Evolutionary conservation across 345 rosid genomes (phyloP).

Genomic region (Mercurialis annua): DNA sequence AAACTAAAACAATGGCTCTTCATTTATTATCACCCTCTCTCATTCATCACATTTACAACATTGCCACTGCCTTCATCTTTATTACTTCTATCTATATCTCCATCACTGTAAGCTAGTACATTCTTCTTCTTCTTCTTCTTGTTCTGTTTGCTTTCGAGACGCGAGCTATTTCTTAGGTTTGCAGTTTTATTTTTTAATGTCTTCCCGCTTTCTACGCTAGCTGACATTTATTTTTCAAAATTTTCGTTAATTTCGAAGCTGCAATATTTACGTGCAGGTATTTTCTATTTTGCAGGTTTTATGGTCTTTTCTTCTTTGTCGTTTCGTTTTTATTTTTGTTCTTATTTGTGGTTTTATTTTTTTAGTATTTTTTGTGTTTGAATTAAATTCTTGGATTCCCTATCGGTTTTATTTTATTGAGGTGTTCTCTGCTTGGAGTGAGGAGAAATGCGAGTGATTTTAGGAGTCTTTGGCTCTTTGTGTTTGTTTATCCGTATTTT

Average conservation of each 20-base stretch:
- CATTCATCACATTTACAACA: slow-evolving; percentile 51
- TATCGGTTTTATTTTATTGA: slow-evolving; percentile 8
- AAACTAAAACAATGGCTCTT: slow-evolving; percentile 16
- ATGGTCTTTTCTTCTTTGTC: slow-evolving; percentile 38
- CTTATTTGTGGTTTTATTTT: slow-evolving; percentile 17
- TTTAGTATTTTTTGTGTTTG: neutral
- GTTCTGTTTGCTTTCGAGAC: slow-evolving; percentile 21
- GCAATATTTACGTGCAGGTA: neutral
- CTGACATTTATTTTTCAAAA: slow-evolving; percentile 19
- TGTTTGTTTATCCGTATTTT: too few species aligned
- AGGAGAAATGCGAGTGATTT: slow-evolving; percentile 14
- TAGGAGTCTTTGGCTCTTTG: neutral
- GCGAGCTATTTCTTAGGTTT: slow-evolving; percentile 26
- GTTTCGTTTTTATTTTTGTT: slow-evolving; percentile 31
- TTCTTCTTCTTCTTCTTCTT: neutral
- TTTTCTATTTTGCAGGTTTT: slow-evolving; percentile 22
- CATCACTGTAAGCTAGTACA: neutral
- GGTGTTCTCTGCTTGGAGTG: slow-evolving; percentile 28
- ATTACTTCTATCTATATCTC: slow-evolving; percentile 5
- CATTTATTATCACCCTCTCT: slow-evolving; percentile 27
- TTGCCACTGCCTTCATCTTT: slow-evolving; percentile 33
- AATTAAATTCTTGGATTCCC: slow-evolving; percentile 17
- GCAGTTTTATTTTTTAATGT: slow-evolving; percentile 21
- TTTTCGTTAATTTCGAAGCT: slow-evolving; percentile 49
- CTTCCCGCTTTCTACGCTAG: slow-evolving; percentile 51